Conservation (phyloP, 140 eudicot species). For the Ambrosia hybrid region DNA sequence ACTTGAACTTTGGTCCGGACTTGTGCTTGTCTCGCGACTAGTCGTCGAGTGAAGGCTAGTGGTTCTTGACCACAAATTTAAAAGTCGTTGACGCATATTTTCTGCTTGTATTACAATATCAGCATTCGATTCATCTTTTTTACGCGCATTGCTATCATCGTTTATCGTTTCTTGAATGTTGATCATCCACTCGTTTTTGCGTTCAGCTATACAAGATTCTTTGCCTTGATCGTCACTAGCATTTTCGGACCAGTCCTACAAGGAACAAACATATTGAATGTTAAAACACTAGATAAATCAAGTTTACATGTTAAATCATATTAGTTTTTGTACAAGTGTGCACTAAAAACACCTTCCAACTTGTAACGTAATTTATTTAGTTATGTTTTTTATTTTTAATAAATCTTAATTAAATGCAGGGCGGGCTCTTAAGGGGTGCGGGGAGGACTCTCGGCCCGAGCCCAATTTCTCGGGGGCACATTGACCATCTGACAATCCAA, state of each 20-base stretch:
- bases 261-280: not conserved
- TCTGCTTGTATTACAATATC: conserved; percentile 24
- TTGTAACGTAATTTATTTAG: too few relatives aligned
- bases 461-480: too few relatives aligned
- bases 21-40: conserved; percentile 27
- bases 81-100: conserved; percentile 24
- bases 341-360: too few relatives aligned
- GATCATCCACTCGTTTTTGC: conserved; percentile 20
- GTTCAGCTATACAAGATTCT: conserved; percentile 11
- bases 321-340: too few relatives aligned
- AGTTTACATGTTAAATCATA: too few relatives aligned
- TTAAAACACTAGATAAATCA: not conserved
- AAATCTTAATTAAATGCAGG: too few relatives aligned
- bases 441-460: too few relatives aligned
- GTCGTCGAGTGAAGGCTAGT: conserved; percentile 23
- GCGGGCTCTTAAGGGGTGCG: too few relatives aligned
- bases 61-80: conserved; percentile 27
- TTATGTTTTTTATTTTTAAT: too few relatives aligned
- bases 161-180: conserved; percentile 23
- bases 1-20: conserved; percentile 20
- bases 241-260: conserved; percentile 36
- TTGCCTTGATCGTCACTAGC: conserved; percentile 11
- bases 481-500: too few relatives aligned
- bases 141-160: not conserved
- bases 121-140: not conserved